A percentile compares a stretch with the other conserved stretches of the same genome.
These are phyloP conservation scores for Spathaspora passalidarum DNA, from an alignment of 805 yeast genomes.

Conservation along the genomic window DNA sequence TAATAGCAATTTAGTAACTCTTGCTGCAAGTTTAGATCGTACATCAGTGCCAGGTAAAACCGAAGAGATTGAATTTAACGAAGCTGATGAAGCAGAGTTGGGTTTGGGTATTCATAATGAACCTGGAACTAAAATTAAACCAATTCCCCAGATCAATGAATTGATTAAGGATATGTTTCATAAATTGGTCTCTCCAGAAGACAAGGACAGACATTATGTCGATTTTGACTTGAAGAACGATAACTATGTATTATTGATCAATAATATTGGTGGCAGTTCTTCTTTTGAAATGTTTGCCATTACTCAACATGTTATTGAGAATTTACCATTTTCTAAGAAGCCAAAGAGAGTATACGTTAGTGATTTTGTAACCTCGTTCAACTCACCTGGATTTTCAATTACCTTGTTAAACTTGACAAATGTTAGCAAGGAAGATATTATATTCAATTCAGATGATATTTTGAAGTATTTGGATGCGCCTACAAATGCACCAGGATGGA, in stretches of 20 bases:
- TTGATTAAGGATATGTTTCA: constrained; percentile 57
- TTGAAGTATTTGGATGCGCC: constrained; percentile 64
- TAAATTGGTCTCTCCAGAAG: constrained; percentile 58
- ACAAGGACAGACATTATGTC: constrained; percentile 79
- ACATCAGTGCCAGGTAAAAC: constrained; percentile 83
- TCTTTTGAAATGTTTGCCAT: constrained; percentile 74
- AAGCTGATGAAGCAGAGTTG: constrained; percentile 69
- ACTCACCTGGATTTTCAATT: constrained; percentile 88
- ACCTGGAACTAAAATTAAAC: constrained; percentile 66
- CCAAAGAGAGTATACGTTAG: constrained; percentile 76
- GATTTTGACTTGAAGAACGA: constrained; percentile 56
- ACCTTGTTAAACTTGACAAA: constrained; percentile 71
- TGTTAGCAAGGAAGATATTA: constrained; percentile 30
- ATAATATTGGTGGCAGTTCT: constrained; percentile 90
- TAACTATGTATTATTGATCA: constrained; percentile 67
- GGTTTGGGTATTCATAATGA: constrained; percentile 98
- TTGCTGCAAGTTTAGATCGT: constrained; percentile 87
- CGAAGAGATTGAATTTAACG: constrained; percentile 45
- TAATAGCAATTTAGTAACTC: constrained; percentile 69
- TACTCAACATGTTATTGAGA: constrained; percentile 53
- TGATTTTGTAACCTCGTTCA: constrained; percentile 82
- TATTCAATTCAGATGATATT: constrained; percentile 24
- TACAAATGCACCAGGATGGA: constrained; percentile 86
- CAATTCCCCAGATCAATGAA: constrained; percentile 68
- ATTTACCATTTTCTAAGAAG: constrained; percentile 49